Conservation (phyloP, 345 rosid species). For the Gossypium raimondii region DNA sequence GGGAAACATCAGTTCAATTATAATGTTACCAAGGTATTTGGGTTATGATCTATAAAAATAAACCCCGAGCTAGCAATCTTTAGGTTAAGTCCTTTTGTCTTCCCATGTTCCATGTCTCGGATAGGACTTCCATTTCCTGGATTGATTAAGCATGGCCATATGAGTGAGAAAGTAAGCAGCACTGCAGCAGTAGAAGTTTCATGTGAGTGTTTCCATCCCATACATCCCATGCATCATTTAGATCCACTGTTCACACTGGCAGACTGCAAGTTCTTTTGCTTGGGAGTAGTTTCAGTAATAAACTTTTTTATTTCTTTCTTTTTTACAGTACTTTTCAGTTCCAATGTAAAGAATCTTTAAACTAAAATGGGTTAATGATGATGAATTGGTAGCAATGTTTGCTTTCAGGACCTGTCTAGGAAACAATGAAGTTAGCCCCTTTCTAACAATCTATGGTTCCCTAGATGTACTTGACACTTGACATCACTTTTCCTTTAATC, state of each 20-base stretch:
- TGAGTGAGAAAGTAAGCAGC: not conserved
- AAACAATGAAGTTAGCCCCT: not conserved
- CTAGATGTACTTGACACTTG: constrained; percentile 6
- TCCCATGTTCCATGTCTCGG: not conserved
- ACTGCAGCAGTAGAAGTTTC: not conserved
- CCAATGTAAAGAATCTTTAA: not conserved
- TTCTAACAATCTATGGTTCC: not conserved
- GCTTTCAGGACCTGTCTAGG: not conserved
- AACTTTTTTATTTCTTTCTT: not conserved
- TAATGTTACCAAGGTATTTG: not conserved
- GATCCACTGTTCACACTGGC: not conserved
- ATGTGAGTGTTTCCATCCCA: not conserved
- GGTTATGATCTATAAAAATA: no score
- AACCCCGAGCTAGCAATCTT: no score
- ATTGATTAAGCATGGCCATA: not conserved
- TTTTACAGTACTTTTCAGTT: not conserved
- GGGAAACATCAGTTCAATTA: no score
- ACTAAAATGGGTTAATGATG: constrained; percentile 2
- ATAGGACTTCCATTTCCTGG: not conserved
- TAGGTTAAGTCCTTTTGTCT: not conserved
- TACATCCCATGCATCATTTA: not conserved
- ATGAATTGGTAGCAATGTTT: not conserved
- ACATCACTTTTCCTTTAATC: not conserved
- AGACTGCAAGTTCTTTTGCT: not conserved
- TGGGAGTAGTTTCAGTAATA: not conserved